Base-by-base conservation (phyloP, 2,329 filamentous ascomycete genomes). In the Venturia nashicola region DNA sequence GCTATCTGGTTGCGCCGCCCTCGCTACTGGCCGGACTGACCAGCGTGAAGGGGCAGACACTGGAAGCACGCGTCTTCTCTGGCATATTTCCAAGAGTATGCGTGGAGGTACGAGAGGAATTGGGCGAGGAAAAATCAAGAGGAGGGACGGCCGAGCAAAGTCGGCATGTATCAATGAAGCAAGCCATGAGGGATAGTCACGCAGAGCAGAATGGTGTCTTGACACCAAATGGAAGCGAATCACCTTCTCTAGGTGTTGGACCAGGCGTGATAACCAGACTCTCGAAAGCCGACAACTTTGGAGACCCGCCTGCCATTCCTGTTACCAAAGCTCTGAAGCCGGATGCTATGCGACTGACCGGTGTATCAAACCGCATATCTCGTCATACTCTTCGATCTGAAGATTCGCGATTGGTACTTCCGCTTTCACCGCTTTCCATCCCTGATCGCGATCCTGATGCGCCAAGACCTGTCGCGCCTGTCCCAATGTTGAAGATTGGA, bases 21-120 rank as follows among this genome's bases (percentile, higher is more conserved):
- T 96, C 91, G 69, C 79, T 99, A 73, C 84, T 99, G 65, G 90
- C 94, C 20, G 94, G 93, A 59, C 79, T 99, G 73, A 97, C 91
- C 12, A 93, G 89, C 66, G 86, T 89, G 70, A 93, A 91, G 74
- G 93, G 94, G 59, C 91, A 97, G 75, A 95, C 92, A 0, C 85
- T 97, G 40, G 93, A 97, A 77, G 91, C 93, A 65, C 86, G 94
- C 68, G 94, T 99, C 65, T 99, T 97, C 74, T 96, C 92, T n/a
- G 94, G 94, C 70, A 96, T 99, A 71, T 99, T 99, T 72, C 94
- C 94, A 12, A 84, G 89, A 68, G 94, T 88, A 74, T 99, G 93
- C 70, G 93, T 99, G 65, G 91, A 99, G 76, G 87, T 99, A 65
- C 86, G 93, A 68, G 94, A 99, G 77, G 86, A 96, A 63, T 82